A percentile compares a stretch with the other conserved stretches of the same genome.
These are phyloP conservation scores for Acer saccharum DNA, from an alignment of 345 rosid genomes.

Conservation along the genomic window DNA sequence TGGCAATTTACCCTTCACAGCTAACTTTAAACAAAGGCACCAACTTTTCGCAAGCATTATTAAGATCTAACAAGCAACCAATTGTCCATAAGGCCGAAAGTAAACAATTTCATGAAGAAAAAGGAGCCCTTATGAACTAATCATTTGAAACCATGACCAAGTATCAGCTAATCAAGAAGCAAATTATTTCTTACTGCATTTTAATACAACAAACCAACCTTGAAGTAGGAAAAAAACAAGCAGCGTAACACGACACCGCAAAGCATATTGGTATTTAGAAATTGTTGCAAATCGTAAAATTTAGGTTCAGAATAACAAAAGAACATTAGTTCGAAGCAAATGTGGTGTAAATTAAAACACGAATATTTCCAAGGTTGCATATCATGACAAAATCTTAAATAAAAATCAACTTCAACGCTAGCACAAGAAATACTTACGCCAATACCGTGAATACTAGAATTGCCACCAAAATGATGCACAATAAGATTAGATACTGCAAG, in stretches of 20 bases:
- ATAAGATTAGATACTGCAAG: conserved; percentile 71
- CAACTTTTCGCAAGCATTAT: not conserved
- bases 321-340: not conserved
- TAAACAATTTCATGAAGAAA: not conserved
- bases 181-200: not conserved
- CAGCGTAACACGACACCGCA: not conserved
- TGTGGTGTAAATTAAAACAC: not conserved
- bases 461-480: conserved; percentile 70
- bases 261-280: not conserved
- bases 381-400: not conserved
- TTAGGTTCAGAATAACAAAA: not conserved
- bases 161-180: not conserved
- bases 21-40: not conserved
- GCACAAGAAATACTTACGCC: conserved; percentile 66
- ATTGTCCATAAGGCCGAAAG: not conserved
- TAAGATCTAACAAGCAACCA: not conserved
- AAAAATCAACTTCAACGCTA: not conserved
- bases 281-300: not conserved
- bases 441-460: conserved; percentile 86
- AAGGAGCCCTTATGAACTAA: not conserved
- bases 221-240: not conserved
- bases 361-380: not conserved
- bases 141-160: not conserved
- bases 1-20: not conserved
- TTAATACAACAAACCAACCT: not conserved